Percentiles rank a stretch among this genome's conserved stretches.
phyloP scores from a whole-genome alignment of 2,329 filamentous ascomycete genomes.

The Parastagonospora nodorum region DNA sequence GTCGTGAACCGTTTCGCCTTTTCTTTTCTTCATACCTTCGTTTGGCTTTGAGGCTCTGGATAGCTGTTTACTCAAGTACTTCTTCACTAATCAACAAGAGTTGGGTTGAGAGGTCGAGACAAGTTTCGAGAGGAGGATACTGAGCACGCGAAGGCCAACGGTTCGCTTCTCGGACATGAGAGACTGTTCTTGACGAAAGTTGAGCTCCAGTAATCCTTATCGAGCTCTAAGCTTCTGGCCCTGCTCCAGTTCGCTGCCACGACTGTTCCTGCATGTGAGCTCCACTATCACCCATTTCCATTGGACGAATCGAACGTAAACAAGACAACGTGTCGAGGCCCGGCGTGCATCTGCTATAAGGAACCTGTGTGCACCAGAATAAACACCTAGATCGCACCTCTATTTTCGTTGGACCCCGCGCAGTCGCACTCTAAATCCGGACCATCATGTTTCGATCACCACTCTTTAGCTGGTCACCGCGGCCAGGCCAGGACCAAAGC shows the following conservation, averaged over 20 bases:
- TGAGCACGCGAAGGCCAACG: slow-evolving; percentile 26
- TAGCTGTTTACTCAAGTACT: slow-evolving; percentile 12
- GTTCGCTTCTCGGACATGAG: slow-evolving; percentile 32
- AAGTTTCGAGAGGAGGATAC: slow-evolving; percentile 15
- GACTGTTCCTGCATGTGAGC: slow-evolving; percentile 32
- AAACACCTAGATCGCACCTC: slow-evolving; percentile 11
- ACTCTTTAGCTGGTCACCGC: slow-evolving; percentile 40
- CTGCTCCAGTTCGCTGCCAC: slow-evolving; percentile 19
- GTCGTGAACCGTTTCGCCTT: slow-evolving; percentile 43
- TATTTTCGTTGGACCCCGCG: slow-evolving; percentile 16
- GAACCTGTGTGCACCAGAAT: slow-evolving; percentile 20
- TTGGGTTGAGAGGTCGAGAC: slow-evolving; percentile 6
- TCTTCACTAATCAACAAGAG: slow-evolving; percentile 6
- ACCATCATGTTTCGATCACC: slow-evolving; percentile 40
- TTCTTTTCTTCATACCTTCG: slow-evolving; percentile 34
- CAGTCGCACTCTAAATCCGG: slow-evolving; percentile 10
- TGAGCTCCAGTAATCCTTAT: slow-evolving; percentile 41
- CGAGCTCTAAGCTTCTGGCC: slow-evolving; percentile 17
- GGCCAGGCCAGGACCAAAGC: slow-evolving; percentile 22
- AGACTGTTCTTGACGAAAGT: slow-evolving; percentile 32
- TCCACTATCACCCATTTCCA: slow-evolving; percentile 30
- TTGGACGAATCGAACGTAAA: slow-evolving; percentile 20
- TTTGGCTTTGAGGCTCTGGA: slow-evolving; percentile 37
- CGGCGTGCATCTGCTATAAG: slow-evolving; percentile 36
- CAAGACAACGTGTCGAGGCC: slow-evolving; percentile 25